phyloP scores from a whole-genome alignment of 1,284 basidiomycete species.

The Irpex sp. region DNA sequence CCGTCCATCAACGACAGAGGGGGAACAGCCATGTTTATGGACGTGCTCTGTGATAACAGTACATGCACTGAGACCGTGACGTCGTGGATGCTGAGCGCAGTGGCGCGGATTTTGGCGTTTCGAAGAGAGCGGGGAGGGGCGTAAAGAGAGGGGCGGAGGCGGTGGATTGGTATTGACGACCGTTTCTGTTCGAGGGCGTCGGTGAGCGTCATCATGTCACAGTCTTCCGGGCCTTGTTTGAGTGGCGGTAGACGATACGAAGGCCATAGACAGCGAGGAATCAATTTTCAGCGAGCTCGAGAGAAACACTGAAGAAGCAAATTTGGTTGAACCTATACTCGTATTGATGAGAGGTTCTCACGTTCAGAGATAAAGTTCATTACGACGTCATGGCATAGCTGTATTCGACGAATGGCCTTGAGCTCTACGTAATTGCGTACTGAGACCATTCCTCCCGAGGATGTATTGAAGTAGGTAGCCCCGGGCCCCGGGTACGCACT shows the following conservation, averaged over 20 bases:
- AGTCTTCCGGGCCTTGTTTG: constrained; percentile 44
- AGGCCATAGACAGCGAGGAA: constrained; percentile 5
- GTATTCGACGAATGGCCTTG: too few species aligned
- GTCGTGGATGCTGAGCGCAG: constrained; percentile 9
- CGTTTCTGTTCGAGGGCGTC: constrained; percentile 64
- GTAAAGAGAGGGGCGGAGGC: background rate
- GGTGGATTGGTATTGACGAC: constrained; percentile 40
- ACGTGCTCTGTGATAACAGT: constrained; percentile 22
- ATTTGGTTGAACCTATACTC: constrained; percentile 28
- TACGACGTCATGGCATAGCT: too few species aligned
- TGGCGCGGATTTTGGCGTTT: background rate
- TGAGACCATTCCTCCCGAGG: too few species aligned
- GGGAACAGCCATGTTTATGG: too few species aligned
- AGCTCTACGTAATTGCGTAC: too few species aligned
- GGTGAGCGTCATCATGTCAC: constrained; percentile 67
- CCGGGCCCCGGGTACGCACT: too few species aligned
- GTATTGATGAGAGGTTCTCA: constrained; percentile 36
- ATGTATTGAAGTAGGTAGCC: too few species aligned
- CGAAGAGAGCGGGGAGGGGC: too few species aligned
- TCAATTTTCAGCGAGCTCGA: background rate
- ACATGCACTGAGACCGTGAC: constrained; percentile 21
- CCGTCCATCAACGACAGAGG: too few species aligned
- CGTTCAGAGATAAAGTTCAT: too few species aligned
- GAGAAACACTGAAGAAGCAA: too few species aligned
- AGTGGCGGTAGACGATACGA: constrained; percentile 49